A percentile compares a stretch with the other conserved stretches of the same genome.
phyloP scores from a whole-genome alignment of 768 basidiomycete genomes.

The Glaciozyma martinii region DNA sequence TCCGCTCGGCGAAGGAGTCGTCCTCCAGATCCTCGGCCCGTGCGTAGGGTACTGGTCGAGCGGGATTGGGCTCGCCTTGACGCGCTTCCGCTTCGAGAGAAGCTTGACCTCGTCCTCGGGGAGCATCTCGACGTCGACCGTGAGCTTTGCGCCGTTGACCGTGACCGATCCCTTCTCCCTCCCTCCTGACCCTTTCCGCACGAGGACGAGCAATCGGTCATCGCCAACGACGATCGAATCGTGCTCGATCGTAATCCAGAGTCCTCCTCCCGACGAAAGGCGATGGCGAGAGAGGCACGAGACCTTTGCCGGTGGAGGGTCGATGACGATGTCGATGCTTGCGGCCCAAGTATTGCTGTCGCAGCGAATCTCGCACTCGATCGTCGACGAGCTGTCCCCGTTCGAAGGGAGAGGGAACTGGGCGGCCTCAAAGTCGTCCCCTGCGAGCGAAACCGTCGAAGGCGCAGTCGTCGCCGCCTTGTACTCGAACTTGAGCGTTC shows the following conservation, averaged over 20 bases:
- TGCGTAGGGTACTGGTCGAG: slow-evolving; percentile 61
- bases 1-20: not conserved
- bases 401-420: slow-evolving; percentile 36
- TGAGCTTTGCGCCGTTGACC: slow-evolving; percentile 67
- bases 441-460: slow-evolving; percentile 34
- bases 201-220: slow-evolving; percentile 17
- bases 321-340: slow-evolving; percentile 77
- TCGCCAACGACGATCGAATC: slow-evolving; percentile 49
- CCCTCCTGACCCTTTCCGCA: not conserved
- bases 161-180: slow-evolving; percentile 15
- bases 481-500: slow-evolving; percentile 73
- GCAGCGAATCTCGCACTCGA: slow-evolving; percentile 33
- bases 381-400: not conserved
- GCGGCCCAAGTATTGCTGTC: slow-evolving; percentile 43
- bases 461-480: slow-evolving; percentile 39
- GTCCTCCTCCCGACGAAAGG: slow-evolving; percentile 79
- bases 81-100: slow-evolving; percentile 70
- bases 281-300: slow-evolving; percentile 77
- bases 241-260: slow-evolving; percentile 88
- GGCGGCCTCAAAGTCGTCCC: slow-evolving; percentile 31
- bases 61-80: slow-evolving; percentile 76
- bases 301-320: slow-evolving; percentile 79
- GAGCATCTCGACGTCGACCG: slow-evolving; percentile 81
- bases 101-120: slow-evolving; percentile 76
- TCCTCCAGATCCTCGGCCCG: slow-evolving; percentile 1